Percentiles rank a stretch among this genome's conserved stretches.
Conservation (phyloP, 2,329 filamentous ascomycete species). For the Xylaria sp. region DNA sequence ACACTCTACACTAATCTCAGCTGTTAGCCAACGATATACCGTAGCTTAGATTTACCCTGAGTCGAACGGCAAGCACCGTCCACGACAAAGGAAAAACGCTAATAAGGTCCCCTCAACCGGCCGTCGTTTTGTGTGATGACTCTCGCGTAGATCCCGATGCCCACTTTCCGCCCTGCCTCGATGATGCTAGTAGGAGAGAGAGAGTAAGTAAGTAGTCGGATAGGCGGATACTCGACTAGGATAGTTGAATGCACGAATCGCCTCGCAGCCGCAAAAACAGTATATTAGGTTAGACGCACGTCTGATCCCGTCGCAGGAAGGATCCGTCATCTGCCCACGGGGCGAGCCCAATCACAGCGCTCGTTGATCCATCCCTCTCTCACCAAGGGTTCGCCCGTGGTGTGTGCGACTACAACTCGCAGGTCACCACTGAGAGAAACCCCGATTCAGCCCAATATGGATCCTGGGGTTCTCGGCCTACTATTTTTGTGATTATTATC, state of each 20-base stretch:
- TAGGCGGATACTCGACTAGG: slow-evolving; percentile 12
- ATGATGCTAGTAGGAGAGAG: background rate
- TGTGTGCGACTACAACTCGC: slow-evolving; percentile 28
- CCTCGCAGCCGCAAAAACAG: slow-evolving; percentile 31
- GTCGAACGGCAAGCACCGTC: slow-evolving; percentile 15
- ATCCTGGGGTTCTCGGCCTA: slow-evolving; percentile 20
- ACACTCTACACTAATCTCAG: slow-evolving; percentile 8
- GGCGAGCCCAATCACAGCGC: slow-evolving; percentile 35
- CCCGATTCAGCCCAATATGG: slow-evolving; percentile 34
- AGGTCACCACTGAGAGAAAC: slow-evolving; percentile 10
- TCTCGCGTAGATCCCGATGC: slow-evolving; percentile 14
- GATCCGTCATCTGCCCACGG: slow-evolving; percentile 43
- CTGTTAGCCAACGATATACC: background rate
- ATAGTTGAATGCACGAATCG: slow-evolving; percentile 29
- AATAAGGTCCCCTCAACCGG: slow-evolving; percentile 6
- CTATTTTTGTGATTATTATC: slow-evolving; percentile 6
- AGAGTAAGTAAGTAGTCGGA: slow-evolving; percentile 2
- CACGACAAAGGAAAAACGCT: slow-evolving; percentile 1
- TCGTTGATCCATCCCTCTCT: slow-evolving; percentile 16
- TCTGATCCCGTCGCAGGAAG: slow-evolving; percentile 40
- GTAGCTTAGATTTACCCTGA: slow-evolving; percentile 15
- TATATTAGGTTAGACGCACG: slow-evolving; percentile 22
- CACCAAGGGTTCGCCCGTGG: slow-evolving; percentile 11
- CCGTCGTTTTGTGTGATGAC: slow-evolving; percentile 14
- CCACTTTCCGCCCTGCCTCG: slow-evolving; percentile 14